phyloP scores from a whole-genome alignment of 306 rosid species.

The Dryas drummondii region DNA sequence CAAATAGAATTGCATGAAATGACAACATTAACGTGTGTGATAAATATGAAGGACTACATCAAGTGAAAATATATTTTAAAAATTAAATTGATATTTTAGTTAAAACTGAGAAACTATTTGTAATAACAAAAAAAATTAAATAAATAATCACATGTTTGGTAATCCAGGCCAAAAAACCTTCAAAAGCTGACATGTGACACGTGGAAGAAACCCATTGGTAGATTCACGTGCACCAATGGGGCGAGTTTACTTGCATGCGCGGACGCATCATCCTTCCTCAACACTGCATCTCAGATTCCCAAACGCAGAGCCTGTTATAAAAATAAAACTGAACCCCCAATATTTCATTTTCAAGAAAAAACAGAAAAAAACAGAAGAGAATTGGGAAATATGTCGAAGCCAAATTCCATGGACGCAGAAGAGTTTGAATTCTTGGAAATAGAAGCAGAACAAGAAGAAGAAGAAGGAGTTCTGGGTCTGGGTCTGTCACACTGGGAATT shows the following conservation, averaged over 20 bases:
- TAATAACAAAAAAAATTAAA: too few species aligned
- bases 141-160: too few species aligned
- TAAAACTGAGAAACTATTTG: too few species aligned
- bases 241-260: background rate
- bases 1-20: too few species aligned
- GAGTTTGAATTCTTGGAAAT: constrained; percentile 42
- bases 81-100: too few species aligned
- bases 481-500: constrained; percentile 58
- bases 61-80: too few species aligned
- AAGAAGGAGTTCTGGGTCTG: constrained; percentile 28
- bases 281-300: background rate
- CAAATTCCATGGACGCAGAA: constrained; percentile 28
- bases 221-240: background rate
- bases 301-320: background rate
- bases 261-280: background rate
- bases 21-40: too few species aligned
- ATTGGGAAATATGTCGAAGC: background rate
- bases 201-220: background rate
- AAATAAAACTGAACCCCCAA: too few species aligned
- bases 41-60: too few species aligned
- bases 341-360: background rate
- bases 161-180: background rate
- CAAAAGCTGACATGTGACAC: background rate
- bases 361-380: background rate
- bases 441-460: constrained; percentile 25